Evolutionary conservation across 2,329 filamentous ascomycete species (phyloP).

Genomic region (Colletotrichum lentis): DNA sequence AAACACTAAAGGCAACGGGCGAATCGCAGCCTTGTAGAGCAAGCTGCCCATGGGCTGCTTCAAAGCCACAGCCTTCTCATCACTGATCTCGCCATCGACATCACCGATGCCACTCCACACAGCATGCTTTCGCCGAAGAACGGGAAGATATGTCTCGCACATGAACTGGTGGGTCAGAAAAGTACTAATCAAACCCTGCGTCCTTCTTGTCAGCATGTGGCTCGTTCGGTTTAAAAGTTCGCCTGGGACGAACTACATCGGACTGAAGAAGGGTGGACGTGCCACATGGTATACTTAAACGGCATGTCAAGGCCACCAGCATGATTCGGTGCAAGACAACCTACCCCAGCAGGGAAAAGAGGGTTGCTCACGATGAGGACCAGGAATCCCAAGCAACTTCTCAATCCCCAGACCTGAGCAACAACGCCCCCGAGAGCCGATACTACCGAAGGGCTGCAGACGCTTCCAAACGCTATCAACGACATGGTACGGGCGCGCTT

Average conservation of each 20-base stretch:
- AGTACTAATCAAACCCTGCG: slow-evolving; percentile 18
- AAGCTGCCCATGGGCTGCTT: slow-evolving; percentile 7
- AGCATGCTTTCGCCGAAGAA: slow-evolving; percentile 12
- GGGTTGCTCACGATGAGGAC: slow-evolving; percentile 23
- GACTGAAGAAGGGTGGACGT: background rate
- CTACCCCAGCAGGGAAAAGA: background rate
- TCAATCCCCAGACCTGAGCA: slow-evolving; percentile 21
- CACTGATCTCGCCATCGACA: background rate
- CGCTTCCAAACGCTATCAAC: slow-evolving; percentile 27
- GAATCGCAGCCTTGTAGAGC: slow-evolving; percentile 19
- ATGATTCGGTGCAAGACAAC: background rate
- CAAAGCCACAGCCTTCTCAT: background rate
- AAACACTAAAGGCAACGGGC: slow-evolving; percentile 7
- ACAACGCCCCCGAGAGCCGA: slow-evolving; percentile 17
- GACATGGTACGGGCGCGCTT: slow-evolving; percentile 17
- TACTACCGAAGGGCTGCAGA: slow-evolving; percentile 23
- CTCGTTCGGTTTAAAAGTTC: background rate
- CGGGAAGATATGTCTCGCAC: slow-evolving; percentile 27
- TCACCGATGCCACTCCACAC: background rate
- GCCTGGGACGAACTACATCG: background rate
- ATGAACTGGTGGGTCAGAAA: slow-evolving; percentile 18
- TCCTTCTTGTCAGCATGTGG: slow-evolving; percentile 11
- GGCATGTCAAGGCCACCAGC: background rate
- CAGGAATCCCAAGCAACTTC: slow-evolving; percentile 22
- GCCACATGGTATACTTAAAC: background rate